These are phyloP conservation scores for Cantharellus anzutake DNA, from an alignment of 768 basidiomycete genomes.

Conservation along the genomic window DNA sequence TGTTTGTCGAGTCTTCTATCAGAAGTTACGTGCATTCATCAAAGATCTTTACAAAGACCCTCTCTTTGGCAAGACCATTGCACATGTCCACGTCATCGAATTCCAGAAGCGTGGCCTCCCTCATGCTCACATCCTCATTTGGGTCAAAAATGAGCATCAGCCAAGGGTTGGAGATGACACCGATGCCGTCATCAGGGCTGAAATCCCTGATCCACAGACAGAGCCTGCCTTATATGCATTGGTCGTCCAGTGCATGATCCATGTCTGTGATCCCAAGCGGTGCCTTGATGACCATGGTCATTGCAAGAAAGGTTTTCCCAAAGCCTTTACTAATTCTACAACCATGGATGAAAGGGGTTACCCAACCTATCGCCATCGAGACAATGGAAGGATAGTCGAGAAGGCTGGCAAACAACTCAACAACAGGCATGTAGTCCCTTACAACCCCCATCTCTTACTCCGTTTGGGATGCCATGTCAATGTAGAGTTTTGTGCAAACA, in stretches of 20 bases:
- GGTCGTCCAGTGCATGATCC: slow-evolving; percentile 26
- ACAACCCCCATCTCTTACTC: slow-evolving; percentile 19
- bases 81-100: slow-evolving; percentile 32
- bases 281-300: slow-evolving; percentile 24
- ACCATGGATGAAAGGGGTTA: slow-evolving; percentile 23
- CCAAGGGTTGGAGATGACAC: slow-evolving; percentile 18
- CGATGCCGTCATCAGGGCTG: slow-evolving; percentile 23
- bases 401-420: slow-evolving; percentile 13
- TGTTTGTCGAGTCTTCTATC: slow-evolving; percentile 26
- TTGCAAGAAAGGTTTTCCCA: slow-evolving; percentile 29
- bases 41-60: slow-evolving; percentile 26
- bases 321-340: slow-evolving; percentile 20
- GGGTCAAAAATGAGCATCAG: slow-evolving; percentile 19
- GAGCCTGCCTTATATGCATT: slow-evolving; percentile 23
- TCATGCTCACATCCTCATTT: slow-evolving; percentile 33
- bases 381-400: slow-evolving; percentile 19
- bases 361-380: slow-evolving; percentile 18
- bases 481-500: slow-evolving; percentile 22
- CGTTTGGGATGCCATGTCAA: slow-evolving; percentile 32
- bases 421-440: slow-evolving; percentile 27
- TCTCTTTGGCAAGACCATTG: slow-evolving; percentile 25
- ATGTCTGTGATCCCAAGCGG: slow-evolving; percentile 27
- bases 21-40: slow-evolving; percentile 22
- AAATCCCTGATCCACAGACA: slow-evolving; percentile 23
- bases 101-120: slow-evolving; percentile 40